phyloP scores from a whole-genome alignment of 2,329 filamentous ascomycete genomes.

The Alternaria sp. region DNA sequence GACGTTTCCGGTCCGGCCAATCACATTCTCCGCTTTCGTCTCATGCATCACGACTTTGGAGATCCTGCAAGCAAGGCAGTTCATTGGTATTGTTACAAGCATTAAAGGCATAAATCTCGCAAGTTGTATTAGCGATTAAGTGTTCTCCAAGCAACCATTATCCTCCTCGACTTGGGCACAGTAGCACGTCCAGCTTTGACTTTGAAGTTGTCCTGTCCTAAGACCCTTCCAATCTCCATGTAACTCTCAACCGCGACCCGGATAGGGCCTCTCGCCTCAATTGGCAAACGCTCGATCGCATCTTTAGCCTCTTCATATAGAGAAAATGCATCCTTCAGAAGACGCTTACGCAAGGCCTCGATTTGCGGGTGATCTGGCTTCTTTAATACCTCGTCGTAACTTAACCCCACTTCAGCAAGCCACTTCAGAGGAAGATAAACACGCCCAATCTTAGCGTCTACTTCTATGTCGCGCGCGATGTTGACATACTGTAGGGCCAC shows the following conservation, averaged over 20 bases:
- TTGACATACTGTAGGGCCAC: constrained; percentile 80
- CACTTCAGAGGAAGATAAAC: constrained; percentile 74
- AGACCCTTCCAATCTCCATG: constrained; percentile 75
- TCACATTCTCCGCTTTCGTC: not conserved
- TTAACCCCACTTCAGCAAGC: constrained; percentile 66
- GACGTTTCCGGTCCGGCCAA: not conserved
- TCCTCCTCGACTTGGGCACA: constrained; percentile 58
- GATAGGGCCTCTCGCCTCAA: constrained; percentile 68
- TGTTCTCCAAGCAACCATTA: constrained; percentile 67
- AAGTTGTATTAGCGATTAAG: constrained; percentile 46
- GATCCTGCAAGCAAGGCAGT: no score
- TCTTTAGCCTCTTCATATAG: constrained; percentile 64
- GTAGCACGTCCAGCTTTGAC: constrained; percentile 57
- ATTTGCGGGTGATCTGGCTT: constrained; percentile 59
- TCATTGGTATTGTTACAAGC: not conserved
- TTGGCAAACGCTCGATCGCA: constrained; percentile 69
- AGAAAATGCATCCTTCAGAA: constrained; percentile 68
- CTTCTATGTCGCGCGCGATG: constrained; percentile 75
- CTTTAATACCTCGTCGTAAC: constrained; percentile 63
- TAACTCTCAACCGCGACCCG: constrained; percentile 77
- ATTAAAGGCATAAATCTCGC: not conserved
- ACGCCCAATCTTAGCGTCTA: constrained; percentile 70
- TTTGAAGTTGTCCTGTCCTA: constrained; percentile 57
- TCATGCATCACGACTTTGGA: no score
- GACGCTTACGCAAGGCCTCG: constrained; percentile 59